Conservation (phyloP, 2,329 filamentous ascomycete genomes). For the Rugonectria rugulosa region DNA sequence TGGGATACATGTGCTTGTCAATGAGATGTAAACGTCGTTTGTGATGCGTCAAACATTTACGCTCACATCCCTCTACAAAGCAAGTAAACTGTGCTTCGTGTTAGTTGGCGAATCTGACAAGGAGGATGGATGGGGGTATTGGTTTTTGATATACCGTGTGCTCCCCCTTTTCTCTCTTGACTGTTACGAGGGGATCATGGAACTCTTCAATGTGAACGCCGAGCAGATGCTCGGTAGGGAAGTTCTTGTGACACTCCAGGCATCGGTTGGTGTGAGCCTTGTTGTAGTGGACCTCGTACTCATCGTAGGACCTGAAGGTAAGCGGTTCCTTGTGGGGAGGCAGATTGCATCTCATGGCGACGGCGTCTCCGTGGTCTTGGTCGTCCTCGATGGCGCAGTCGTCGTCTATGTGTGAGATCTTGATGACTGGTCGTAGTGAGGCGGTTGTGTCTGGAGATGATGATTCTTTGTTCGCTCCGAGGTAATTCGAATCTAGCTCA, state of each 20-base stretch:
- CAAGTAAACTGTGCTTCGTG: slow-evolving; percentile 72
- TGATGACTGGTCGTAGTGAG: slow-evolving; percentile 50
- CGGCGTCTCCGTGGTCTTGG: slow-evolving; percentile 44
- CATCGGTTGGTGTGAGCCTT: slow-evolving; percentile 86
- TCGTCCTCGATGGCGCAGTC: slow-evolving; percentile 44
- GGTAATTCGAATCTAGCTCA: slow-evolving; percentile 45
- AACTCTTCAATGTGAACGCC: slow-evolving; percentile 88
- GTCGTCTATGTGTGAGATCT: slow-evolving; percentile 71
- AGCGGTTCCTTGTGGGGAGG: slow-evolving; percentile 78
- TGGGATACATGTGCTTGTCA: slow-evolving; percentile 92
- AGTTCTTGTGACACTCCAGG: slow-evolving; percentile 83
- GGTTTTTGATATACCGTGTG: slow-evolving; percentile 71
- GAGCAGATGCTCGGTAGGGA: slow-evolving; percentile 84
- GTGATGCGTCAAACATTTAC: slow-evolving; percentile 81
- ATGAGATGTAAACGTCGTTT: slow-evolving; percentile 90
- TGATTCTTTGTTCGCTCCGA: slow-evolving; percentile 26
- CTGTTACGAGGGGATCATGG: slow-evolving; percentile 81
- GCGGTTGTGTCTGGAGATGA: slow-evolving; percentile 25
- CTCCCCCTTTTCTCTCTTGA: slow-evolving; percentile 80
- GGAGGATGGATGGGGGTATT: not conserved
- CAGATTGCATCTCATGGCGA: slow-evolving; percentile 78
- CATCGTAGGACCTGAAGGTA: slow-evolving; percentile 75
- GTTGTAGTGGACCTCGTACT: slow-evolving; percentile 88
- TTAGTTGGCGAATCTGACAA: slow-evolving; percentile 16
- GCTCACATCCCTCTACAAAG: slow-evolving; percentile 88